Percentiles rank a stretch among this genome's conserved stretches.
These are phyloP conservation scores for Stephania japonica DNA, from an alignment of 164 flowering plant species.

Conservation along the genomic window DNA sequence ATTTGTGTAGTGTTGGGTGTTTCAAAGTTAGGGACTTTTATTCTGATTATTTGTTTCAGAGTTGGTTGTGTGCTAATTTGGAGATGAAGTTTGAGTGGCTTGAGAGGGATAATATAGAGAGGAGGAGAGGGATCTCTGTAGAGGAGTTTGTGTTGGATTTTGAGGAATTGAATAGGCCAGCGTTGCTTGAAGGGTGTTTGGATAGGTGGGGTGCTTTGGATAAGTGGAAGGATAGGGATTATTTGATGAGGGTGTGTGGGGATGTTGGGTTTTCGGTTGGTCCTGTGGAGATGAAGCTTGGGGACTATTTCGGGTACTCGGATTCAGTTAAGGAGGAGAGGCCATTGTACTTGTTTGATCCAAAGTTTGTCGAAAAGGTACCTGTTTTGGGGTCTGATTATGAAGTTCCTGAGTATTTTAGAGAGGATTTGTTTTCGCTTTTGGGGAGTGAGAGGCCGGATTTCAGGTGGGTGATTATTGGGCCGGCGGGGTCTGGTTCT, in stretches of 20 bases:
- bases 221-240: constrained; percentile 68
- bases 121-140: constrained; percentile 63
- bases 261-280: constrained; percentile 71
- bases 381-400: constrained; percentile 67
- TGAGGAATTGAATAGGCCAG: constrained; percentile 89
- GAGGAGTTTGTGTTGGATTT: constrained; percentile 72
- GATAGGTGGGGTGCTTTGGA: constrained; percentile 73
- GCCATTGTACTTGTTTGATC: constrained; percentile 91
- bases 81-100: constrained; percentile 97
- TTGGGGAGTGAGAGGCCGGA: constrained; percentile 91
- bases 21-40: constrained; percentile 73
- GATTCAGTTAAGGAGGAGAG: constrained; percentile 82
- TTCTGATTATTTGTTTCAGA: constrained; percentile 94
- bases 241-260: constrained; percentile 51
- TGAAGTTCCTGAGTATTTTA: constrained; percentile 76
- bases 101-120: constrained; percentile 66
- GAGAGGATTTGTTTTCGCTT: constrained; percentile 81
- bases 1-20: constrained; percentile 10
- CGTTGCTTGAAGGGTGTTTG: constrained; percentile 81
- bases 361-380: constrained; percentile 83
- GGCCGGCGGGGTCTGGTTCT: constrained; percentile 87
- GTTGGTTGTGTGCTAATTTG: constrained; percentile 95
- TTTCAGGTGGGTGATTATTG: constrained; percentile 89
- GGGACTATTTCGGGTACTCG: constrained; percentile 67
- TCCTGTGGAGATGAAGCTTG: constrained; percentile 83